phyloP scores from a whole-genome alignment of 2,329 filamentous ascomycete genomes.

The Tolypocladium ophioglossoides region DNA sequence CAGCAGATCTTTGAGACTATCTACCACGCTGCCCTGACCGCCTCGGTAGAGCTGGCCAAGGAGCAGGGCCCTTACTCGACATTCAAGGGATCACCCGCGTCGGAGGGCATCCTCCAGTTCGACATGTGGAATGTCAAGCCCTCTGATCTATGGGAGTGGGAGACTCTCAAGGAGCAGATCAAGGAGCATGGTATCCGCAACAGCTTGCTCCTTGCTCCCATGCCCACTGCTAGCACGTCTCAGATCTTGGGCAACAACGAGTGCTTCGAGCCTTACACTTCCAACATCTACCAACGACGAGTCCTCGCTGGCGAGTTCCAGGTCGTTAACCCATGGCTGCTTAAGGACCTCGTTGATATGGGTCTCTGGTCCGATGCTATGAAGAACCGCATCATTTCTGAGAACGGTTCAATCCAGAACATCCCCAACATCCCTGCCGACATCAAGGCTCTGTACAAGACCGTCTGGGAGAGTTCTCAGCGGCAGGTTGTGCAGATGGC shows the following conservation, averaged over 20 bases:
- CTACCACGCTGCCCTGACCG: slow-evolving; percentile 88
- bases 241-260: slow-evolving; percentile 99
- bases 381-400: slow-evolving; percentile 99
- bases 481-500: slow-evolving; percentile 95
- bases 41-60: slow-evolving; percentile 79
- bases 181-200: slow-evolving; percentile 91
- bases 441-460: slow-evolving; percentile 97
- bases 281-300: slow-evolving; percentile 98
- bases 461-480: slow-evolving; percentile 98
- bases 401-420: slow-evolving; percentile 91
- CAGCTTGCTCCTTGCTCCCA: slow-evolving; percentile 87
- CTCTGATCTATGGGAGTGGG: slow-evolving; percentile 95
- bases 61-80: slow-evolving; percentile 76
- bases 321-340: slow-evolving; percentile 96
- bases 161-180: slow-evolving; percentile 76
- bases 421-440: slow-evolving; percentile 94
- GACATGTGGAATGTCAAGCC: slow-evolving; percentile 98
- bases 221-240: slow-evolving; percentile 95
- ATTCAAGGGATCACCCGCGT: slow-evolving; percentile 88
- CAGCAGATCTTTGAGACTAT: slow-evolving; percentile 99
- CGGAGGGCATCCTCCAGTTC: slow-evolving; percentile 91
- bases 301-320: slow-evolving; percentile 98
- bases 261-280: slow-evolving; percentile 99
- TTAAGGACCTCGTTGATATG: slow-evolving; percentile 96
- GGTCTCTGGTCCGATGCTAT: slow-evolving; percentile 98